Evolutionary conservation across 805 yeast genomes (phyloP).

Genomic region (Yarrowia alimentaria): DNA sequence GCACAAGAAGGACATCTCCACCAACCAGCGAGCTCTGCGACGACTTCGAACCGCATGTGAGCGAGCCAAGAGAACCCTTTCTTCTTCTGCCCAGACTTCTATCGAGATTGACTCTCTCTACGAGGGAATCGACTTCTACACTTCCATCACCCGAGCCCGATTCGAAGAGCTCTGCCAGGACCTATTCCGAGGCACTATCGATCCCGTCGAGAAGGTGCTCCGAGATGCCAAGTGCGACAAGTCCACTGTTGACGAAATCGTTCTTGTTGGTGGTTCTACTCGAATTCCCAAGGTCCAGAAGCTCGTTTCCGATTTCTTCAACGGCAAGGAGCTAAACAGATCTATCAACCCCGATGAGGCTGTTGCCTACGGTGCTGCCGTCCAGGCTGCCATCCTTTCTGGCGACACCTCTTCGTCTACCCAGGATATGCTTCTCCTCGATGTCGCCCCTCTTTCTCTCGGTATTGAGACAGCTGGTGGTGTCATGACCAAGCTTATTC

Average conservation of each 20-base stretch:
- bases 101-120: constrained; percentile 86
- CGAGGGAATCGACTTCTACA: constrained; percentile 94
- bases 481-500: constrained; percentile 96
- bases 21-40: constrained; percentile 72
- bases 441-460: constrained; percentile 94
- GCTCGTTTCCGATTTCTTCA: constrained; percentile 90
- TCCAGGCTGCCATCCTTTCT: constrained; percentile 91
- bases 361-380: constrained; percentile 98
- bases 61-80: constrained; percentile 75
- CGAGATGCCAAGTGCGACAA: constrained; percentile 85
- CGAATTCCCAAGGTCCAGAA: constrained; percentile 96
- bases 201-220: constrained; percentile 90
- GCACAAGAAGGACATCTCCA: constrained; percentile 71
- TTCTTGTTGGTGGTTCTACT: constrained; percentile 94
- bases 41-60: constrained; percentile 98
- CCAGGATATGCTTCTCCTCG: constrained; percentile 86
- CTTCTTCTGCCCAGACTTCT: constrained; percentile 68
- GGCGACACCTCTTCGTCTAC: constrained; percentile 95
- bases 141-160: constrained; percentile 60
- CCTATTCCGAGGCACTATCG: constrained; percentile 84
- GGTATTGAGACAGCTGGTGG: constrained; percentile 99
- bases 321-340: constrained; percentile 94
- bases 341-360: constrained; percentile 98
- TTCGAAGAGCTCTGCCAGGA: constrained; percentile 75
- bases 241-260: constrained; percentile 83